Evolutionary conservation across 2,329 filamentous ascomycete species (phyloP).

Genomic region (Zymoseptoria brevis): DNA sequence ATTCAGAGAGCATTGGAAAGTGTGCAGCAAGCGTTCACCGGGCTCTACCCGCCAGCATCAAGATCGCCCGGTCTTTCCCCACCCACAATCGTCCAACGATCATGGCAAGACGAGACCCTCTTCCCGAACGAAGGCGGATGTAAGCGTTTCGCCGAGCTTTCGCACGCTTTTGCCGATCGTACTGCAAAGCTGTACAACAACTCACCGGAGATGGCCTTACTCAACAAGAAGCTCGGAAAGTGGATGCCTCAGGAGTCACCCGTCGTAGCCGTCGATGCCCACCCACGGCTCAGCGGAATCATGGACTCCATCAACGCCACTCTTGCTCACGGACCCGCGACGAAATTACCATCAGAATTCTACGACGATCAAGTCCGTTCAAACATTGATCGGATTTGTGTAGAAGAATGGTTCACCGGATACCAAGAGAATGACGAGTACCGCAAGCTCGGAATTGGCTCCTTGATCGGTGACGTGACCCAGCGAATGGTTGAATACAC

Average conservation of each 20-base stretch:
- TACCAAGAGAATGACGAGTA: constrained; percentile 82
- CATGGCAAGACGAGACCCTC: constrained; percentile 42
- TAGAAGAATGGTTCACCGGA: constrained; percentile 89
- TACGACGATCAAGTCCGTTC: constrained; percentile 66
- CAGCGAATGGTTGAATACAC: constrained; percentile 40
- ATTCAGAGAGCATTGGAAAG: constrained; percentile 45
- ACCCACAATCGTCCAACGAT: constrained; percentile 39
- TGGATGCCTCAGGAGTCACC: constrained; percentile 69
- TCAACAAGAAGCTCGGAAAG: constrained; percentile 68
- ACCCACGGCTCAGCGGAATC: constrained; percentile 77
- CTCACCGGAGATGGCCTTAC: constrained; percentile 72
- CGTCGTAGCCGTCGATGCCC: constrained; percentile 71
- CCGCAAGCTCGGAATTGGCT: constrained; percentile 79
- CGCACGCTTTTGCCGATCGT: constrained; percentile 41
- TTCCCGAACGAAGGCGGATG: constrained; percentile 45
- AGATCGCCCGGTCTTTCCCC: constrained; percentile 36
- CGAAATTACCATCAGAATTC: constrained; percentile 73
- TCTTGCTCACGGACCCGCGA: constrained; percentile 71
- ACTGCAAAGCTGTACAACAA: constrained; percentile 43
- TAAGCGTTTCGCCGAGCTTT: constrained; percentile 41
- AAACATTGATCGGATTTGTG: constrained; percentile 63
- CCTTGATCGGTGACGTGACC: constrained; percentile 74
- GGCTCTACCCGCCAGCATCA: constrained; percentile 39
- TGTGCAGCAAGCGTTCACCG: constrained; percentile 43
- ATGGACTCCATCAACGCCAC: constrained; percentile 93